Conservation (phyloP, 345 rosid species). For the Arabidopsis arenosa region DNA sequence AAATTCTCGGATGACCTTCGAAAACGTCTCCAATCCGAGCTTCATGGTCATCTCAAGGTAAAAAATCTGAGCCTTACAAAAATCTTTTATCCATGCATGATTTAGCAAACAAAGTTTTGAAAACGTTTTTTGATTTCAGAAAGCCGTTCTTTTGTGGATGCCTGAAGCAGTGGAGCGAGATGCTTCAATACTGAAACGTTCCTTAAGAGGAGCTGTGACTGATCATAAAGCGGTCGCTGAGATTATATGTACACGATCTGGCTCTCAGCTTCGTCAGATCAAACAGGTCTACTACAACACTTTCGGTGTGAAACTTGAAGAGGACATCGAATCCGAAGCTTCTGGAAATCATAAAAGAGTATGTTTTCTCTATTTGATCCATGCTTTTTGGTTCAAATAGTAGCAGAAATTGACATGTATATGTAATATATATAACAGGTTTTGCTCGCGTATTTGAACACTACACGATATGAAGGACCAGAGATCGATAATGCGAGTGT, state of each 20-base stretch:
- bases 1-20: slow-evolving; percentile 53
- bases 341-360: slow-evolving; percentile 64
- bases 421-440: slow-evolving; percentile 37
- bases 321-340: slow-evolving; percentile 56
- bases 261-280: slow-evolving; percentile 61
- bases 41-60: slow-evolving; percentile 70
- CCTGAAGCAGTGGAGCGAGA: slow-evolving; percentile 58
- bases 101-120: not conserved
- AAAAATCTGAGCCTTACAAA: not conserved
- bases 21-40: slow-evolving; percentile 61
- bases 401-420: not conserved
- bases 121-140: slow-evolving; percentile 46
- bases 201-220: slow-evolving; percentile 54
- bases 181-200: slow-evolving; percentile 49
- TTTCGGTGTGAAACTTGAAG: slow-evolving; percentile 47
- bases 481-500: slow-evolving; percentile 54
- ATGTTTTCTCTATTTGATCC: not conserved
- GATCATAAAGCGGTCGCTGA: slow-evolving; percentile 58
- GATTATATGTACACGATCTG: slow-evolving; percentile 60
- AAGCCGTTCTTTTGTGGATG: slow-evolving; percentile 67
- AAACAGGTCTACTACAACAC: slow-evolving; percentile 54
- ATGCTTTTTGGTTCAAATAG: slow-evolving; percentile 1
- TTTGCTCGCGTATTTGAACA: slow-evolving; percentile 58
- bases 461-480: slow-evolving; percentile 73
- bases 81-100: not conserved